A percentile compares a stretch with the other conserved stretches of the same genome.
Conservation (phyloP, 2,329 filamentous ascomycete genomes). For the Aureobasidium sp. region DNA sequence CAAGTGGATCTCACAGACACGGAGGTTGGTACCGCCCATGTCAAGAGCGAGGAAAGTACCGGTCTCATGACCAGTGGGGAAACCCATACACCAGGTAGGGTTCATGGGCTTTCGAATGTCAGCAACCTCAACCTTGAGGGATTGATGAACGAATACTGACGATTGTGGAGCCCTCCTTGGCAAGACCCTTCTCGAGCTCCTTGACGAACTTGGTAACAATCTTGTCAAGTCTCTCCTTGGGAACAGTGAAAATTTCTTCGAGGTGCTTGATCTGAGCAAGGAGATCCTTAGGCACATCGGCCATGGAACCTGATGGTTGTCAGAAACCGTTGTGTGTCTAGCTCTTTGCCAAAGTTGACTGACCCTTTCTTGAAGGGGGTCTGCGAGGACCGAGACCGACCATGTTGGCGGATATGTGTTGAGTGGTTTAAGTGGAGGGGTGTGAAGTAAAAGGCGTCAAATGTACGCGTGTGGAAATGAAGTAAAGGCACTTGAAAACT, state of each 20-base stretch:
- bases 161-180: conserved; percentile 83
- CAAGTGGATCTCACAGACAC: conserved; percentile 87
- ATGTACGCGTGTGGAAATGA: neutral
- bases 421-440: neutral
- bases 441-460: neutral
- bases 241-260: conserved; percentile 76
- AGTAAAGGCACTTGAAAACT: neutral
- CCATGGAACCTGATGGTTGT: conserved; percentile 64
- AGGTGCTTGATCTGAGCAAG: conserved; percentile 72
- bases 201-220: conserved; percentile 84
- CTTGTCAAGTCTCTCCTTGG: conserved; percentile 71
- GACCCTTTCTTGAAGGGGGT: conserved; percentile 67
- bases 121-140: neutral
- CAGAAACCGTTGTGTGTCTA: conserved; percentile 13
- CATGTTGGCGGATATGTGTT: conserved; percentile 42
- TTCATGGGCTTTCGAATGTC: conserved; percentile 71
- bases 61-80: conserved; percentile 78
- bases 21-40: conserved; percentile 93
- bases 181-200: conserved; percentile 84
- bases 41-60: conserved; percentile 86
- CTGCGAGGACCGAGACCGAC: conserved; percentile 57
- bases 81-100: conserved; percentile 89
- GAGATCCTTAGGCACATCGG: conserved; percentile 81
- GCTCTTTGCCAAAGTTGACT: conserved; percentile 31
- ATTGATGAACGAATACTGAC: conserved; percentile 47